Evolutionary conservation across 768 basidiomycete species (phyloP), one percentile per base, ranked within the genome.

Genomic region (Trametes coccinea): DNA sequence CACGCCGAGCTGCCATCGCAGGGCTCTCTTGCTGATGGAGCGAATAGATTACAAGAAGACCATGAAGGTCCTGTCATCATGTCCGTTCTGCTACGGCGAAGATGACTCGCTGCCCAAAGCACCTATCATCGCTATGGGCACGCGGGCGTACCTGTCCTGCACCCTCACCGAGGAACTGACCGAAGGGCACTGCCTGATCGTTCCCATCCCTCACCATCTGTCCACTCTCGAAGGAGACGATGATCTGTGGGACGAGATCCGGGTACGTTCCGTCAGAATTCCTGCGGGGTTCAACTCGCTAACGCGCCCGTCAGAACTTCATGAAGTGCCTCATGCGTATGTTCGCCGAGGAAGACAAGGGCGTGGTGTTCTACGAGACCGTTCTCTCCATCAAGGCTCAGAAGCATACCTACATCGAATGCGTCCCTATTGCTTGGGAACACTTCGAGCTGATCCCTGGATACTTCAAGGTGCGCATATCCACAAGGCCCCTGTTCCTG

Each of bases 211-310:
- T 66, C 97, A 99, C 72, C 88, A 95, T 72, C 74, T 98, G 48
- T 87, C 86, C 46, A 92, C 89, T 81, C 79, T 99, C 3, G 96
- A 98, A 74, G 91, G 86, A 31, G 96, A 99, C 65, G 95, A 98
- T 64, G 96, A 99, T 69, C 90, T 95, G 27, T 99, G 96, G 96
- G 96, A 98, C 63, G 96, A 98, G 83, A 87, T 94, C 60, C 83
- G 83, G 76, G 96, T 96, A 70, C 57, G 88, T 74, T 11, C 5
- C 22, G 1, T 30, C 31, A 3, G 1, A 0, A 13, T n/a, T 44
- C n/a, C 17, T 41, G 22, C 17, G 37, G 17, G n/a, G 7, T 16
- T 7, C 37, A 31, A 3, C 3, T 5, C 29, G 8, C 14, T 27
- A 2, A 49, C n/a, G 4, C 16, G 53, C 4, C 16, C 14, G 17